phyloP scores from a whole-genome alignment of 1,139 yeast species.

The Saccharomyces hybrid region DNA sequence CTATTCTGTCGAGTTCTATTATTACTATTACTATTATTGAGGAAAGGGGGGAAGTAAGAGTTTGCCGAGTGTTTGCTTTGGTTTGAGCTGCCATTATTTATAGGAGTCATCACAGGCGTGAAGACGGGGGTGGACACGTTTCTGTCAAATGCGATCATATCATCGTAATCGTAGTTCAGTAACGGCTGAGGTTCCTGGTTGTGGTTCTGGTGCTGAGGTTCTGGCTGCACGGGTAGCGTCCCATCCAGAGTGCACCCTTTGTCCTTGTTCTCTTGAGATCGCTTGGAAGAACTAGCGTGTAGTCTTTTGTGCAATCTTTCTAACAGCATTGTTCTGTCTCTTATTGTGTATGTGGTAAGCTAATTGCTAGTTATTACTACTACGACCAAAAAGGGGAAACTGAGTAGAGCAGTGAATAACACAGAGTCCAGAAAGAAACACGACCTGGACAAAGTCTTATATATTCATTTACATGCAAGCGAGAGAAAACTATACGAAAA shows the following conservation, averaged over 20 bases:
- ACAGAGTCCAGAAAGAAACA: too few relatives aligned
- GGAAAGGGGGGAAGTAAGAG: slow-evolving; percentile 3
- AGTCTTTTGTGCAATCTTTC: not conserved
- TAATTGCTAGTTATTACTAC: not conserved
- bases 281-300: not conserved
- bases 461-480: not conserved
- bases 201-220: not conserved
- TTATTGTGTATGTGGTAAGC: not conserved
- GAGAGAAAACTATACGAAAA: not conserved
- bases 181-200: not conserved
- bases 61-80: not conserved
- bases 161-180: not conserved
- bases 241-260: not conserved
- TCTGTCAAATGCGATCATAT: not conserved
- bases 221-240: not conserved
- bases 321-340: not conserved
- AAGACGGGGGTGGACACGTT: not conserved
- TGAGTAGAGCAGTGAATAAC: too few relatives aligned
- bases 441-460: not conserved
- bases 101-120: not conserved
- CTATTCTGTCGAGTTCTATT: slow-evolving; percentile 5
- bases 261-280: not conserved
- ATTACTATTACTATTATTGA: not conserved
- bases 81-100: not conserved
- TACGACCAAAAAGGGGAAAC: too few relatives aligned